A percentile compares a stretch with the other conserved stretches of the same genome.
These are phyloP conservation scores for Didymella pomorum DNA, from an alignment of 2,329 filamentous ascomycete species.

Conservation along the genomic window DNA sequence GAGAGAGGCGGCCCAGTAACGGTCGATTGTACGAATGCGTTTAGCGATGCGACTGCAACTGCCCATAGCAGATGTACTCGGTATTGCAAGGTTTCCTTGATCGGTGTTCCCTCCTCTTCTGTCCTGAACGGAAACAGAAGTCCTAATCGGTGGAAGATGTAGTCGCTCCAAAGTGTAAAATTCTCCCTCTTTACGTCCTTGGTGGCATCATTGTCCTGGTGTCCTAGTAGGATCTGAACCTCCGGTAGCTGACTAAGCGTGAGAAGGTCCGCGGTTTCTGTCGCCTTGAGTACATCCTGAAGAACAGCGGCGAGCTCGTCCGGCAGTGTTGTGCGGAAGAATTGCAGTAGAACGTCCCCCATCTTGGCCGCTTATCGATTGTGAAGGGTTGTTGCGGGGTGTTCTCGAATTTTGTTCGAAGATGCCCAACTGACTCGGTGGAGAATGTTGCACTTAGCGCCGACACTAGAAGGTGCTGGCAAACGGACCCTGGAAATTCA, in stretches of 20 bases:
- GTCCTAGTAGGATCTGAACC: constrained; percentile 53
- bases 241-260: constrained; percentile 51
- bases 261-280: constrained; percentile 55
- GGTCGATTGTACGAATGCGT: constrained; percentile 84
- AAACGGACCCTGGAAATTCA: constrained; percentile 16
- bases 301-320: constrained; percentile 52
- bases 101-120: constrained; percentile 33
- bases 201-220: constrained; percentile 45
- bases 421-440: constrained; percentile 37
- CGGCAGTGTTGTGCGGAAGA: constrained; percentile 53
- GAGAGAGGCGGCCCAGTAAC: constrained; percentile 85
- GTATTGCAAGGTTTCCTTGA: constrained; percentile 48
- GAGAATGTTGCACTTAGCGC: constrained; percentile 39
- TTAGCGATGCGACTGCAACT: constrained; percentile 73
- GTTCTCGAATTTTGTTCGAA: constrained; percentile 30
- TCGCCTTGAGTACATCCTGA: constrained; percentile 47
- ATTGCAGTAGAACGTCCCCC: constrained; percentile 54
- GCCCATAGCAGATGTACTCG: constrained; percentile 57
- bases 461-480: constrained; percentile 24
- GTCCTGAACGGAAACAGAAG: constrained; percentile 46
- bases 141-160: constrained; percentile 54
- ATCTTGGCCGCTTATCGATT: constrained; percentile 41
- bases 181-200: constrained; percentile 42
- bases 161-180: constrained; percentile 56
- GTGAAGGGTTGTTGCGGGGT: constrained; percentile 28